Evolutionary conservation across 441 rosid genomes (phyloP), one percentile per base, ranked within the genome.

Genomic region (Syzygium syzygioides): DNA sequence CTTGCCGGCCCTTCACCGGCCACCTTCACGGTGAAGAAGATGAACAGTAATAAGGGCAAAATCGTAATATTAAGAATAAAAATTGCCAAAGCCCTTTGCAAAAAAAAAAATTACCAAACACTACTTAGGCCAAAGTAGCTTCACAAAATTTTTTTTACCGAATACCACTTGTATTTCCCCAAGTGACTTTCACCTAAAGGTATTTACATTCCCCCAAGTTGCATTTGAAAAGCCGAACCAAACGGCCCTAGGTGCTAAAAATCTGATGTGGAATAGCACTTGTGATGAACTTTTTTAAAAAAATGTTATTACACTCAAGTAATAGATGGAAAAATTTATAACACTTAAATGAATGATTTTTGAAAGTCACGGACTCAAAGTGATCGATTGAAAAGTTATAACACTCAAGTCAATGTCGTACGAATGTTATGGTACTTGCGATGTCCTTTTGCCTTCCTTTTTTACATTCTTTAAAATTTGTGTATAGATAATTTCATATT

Each of bases 401-500:
- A n/a, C 2, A n/a, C 10, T 62, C 7, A n/a, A 62, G 3, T 0
- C 2, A 14, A 0, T 0, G 19, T 4, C 6, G 17, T 62, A 62
- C 2, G 0, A 62, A n/a, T 62, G 7, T 62, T 1, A 62, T n/a
- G 19, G 34, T 4, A n/a, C 10, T n/a, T 5, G 18, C 9, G 8
- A 14, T 62, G 34, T 62, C 10, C 32, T 1, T 6, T 28, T 26
- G 28, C 18, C 30, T 60, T 62, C 71, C 7, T 7, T 14, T 7
- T 62, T 62, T n/a, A 30, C 37, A n/a, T 15, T n/a, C 32, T 19
- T 62, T 62, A n/a, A 62, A 62, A 62, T 62, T 14, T n/a, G 14
- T 60, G 32, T 62, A 6, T 30, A 64, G 23, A 23, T 30, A 30
- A 64, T 64, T 17, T 1, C 1, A 30, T 17, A n/a, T 30, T 30